Evolutionary conservation across 441 rosid species (phyloP).

Genomic region (Populus hybrid): DNA sequence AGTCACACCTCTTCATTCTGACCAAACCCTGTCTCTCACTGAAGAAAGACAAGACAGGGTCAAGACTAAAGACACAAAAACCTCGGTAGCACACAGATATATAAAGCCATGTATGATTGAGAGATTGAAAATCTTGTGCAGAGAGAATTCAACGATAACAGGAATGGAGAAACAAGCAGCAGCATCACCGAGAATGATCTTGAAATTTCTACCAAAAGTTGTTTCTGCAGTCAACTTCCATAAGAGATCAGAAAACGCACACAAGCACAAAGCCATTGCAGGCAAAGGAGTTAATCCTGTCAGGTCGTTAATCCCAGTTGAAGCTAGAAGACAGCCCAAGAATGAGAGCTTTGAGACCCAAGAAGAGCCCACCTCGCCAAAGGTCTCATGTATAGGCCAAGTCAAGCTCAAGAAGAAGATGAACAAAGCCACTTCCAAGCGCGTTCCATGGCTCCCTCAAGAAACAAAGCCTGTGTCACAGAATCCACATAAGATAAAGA

Average conservation of each 20-base stretch:
- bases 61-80: not conserved
- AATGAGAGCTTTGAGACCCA: slow-evolving; percentile 28
- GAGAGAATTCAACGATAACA: not conserved
- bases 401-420: slow-evolving; percentile 62
- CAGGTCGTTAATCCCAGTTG: slow-evolving; percentile 52
- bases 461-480: slow-evolving; percentile 6
- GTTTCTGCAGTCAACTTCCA: slow-evolving; percentile 52
- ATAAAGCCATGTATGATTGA: not conserved
- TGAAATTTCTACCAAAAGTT: slow-evolving; percentile 60
- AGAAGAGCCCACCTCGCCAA: slow-evolving; percentile 82
- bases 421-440: slow-evolving; percentile 12
- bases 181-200: slow-evolving; percentile 31
- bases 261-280: slow-evolving; percentile 26
- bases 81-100: not conserved
- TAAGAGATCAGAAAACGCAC: slow-evolving; percentile 27
- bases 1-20: slow-evolving; percentile 1
- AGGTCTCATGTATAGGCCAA: slow-evolving; percentile 88
- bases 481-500: slow-evolving; percentile 18
- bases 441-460: slow-evolving; percentile 8
- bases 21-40: slow-evolving; percentile 3
- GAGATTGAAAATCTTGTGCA: not conserved
- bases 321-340: slow-evolving; percentile 50
- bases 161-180: slow-evolving; percentile 43
- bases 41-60: not conserved
- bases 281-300: slow-evolving; percentile 56